Percentiles rank a stretch among this genome's conserved stretches.
Evolutionary conservation across 768 basidiomycete species (phyloP).

Genomic region (Pleurotus tuber-regium): DNA sequence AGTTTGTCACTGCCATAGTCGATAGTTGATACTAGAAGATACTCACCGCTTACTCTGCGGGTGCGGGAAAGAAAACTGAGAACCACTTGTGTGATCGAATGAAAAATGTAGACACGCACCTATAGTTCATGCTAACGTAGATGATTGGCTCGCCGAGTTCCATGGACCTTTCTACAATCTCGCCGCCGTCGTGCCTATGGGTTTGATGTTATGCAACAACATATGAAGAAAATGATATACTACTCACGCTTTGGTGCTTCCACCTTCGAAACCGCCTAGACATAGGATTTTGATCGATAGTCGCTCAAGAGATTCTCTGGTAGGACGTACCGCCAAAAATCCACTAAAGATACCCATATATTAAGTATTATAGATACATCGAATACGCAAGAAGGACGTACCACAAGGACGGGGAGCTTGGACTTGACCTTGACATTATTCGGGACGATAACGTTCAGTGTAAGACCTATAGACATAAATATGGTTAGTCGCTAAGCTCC

Average conservation of each 20-base stretch:
- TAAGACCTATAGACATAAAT: conserved; percentile 36
- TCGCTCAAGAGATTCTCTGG: conserved; percentile 1
- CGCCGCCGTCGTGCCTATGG: conserved; percentile 16
- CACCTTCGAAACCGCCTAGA: conserved; percentile 3
- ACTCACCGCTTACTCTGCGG: conserved; percentile 10
- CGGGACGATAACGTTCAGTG: conserved; percentile 52
- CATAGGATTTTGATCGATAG: not conserved
- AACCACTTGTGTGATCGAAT: not conserved
- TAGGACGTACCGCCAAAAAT: conserved; percentile 40
- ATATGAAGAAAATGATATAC: not conserved
- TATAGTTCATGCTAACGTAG: conserved; percentile 27
- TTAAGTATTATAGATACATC: not conserved
- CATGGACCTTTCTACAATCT: conserved; percentile 24
- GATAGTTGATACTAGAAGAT: no score
- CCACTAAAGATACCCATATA: conserved; percentile 32
- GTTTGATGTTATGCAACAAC: not conserved
- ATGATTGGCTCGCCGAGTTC: conserved; percentile 23
- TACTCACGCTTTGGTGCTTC: not conserved
- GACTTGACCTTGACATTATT: conserved; percentile 32
- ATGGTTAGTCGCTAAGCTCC: not conserved
- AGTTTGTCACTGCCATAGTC: no score
- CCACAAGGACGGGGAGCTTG: conserved; percentile 53
- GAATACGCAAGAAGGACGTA: conserved; percentile 24
- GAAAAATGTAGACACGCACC: not conserved
- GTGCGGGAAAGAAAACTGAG: not conserved